phyloP scores from a whole-genome alignment of 768 basidiomycete species.

The Phaffia australis region DNA sequence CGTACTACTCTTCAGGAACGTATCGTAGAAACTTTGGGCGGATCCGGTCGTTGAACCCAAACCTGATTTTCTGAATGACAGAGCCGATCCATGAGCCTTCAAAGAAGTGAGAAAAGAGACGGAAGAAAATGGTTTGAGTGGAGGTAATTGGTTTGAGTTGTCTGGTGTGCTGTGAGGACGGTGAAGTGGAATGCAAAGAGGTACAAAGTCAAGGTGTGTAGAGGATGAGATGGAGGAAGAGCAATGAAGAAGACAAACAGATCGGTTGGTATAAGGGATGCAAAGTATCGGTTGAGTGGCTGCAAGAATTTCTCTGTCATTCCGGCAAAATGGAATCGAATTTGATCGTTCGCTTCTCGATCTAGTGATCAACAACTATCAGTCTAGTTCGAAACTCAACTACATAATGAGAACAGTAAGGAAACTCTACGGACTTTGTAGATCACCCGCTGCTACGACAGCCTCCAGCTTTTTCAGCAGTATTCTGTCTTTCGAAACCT shows the following conservation, averaged over 20 bases:
- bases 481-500: slow-evolving; percentile 70
- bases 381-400: neutral
- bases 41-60: slow-evolving; percentile 5
- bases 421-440: neutral
- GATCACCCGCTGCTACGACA: neutral
- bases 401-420: neutral
- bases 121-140: slow-evolving; percentile 50
- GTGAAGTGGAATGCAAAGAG: neutral
- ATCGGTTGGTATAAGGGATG: slow-evolving; percentile 58
- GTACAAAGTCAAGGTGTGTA: neutral
- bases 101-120: slow-evolving; percentile 61
- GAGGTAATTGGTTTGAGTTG: slow-evolving; percentile 42
- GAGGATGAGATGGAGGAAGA: neutral
- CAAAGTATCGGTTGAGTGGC: slow-evolving; percentile 83
- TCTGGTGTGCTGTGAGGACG: slow-evolving; percentile 33
- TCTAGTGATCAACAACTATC: slow-evolving; percentile 31
- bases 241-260: slow-evolving; percentile 20
- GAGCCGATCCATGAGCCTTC: slow-evolving; percentile 54
- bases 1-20: slow-evolving; percentile 17
- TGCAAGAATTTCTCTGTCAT: slow-evolving; percentile 76
- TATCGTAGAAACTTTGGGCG: slow-evolving; percentile 22
- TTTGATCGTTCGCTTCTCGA: slow-evolving; percentile 45
- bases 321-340: slow-evolving; percentile 72
- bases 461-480: slow-evolving; percentile 61
- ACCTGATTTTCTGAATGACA: slow-evolving; percentile 53